Evolutionary conservation across 257 asterid species (phyloP), one percentile per base, ranked within the genome.

Genomic region (Buddleja alternifolia): DNA sequence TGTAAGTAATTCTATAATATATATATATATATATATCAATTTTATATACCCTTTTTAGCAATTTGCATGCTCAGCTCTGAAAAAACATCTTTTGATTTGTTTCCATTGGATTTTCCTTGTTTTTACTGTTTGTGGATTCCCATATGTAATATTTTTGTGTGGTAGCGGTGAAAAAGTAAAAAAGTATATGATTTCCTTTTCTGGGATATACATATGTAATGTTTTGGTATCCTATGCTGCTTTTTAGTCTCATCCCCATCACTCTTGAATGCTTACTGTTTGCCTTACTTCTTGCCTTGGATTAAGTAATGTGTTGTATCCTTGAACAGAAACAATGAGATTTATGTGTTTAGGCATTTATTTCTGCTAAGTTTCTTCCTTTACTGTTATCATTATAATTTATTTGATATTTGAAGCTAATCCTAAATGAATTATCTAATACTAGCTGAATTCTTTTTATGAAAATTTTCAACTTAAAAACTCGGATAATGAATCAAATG

Each of bases 1-100:
- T 84, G 97, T 91, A 77, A 86, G 93, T 66, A 21, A 24, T 25
- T 40, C 32, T 24, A 36, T 7, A 54, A 73, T 10, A 45, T 7
- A 4, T 1, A 15, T 9, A 8, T 7, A 19, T 17, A 0, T 8
- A 57, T n/a, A 8, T 40, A 25, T 69, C 34, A 41, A 15, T 48
- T 34, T n/a, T 4, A 61, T 58, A 52, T 67, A 10, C 40, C 51
- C 32, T 17, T 32, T 45, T 17, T 55, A 21, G 59, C 16, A 29
- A 60, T 63, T 45, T 14, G n/a, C 64, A 40, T 59, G 63, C 29
- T 32, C 32, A 60, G n/a, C n/a, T n/a, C n/a, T n/a, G n/a, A 25
- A 34, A 51, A 42, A 36, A 1, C 60, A 65, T 56, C 41, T 67
- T 62, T 75, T 63, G 7, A 11, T 37, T n/a, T 60, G 19, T 50